Percentiles rank a stretch among this genome's conserved stretches.
Evolutionary conservation across 805 yeast species (phyloP).

Genomic region (Cyberlindnera euphorbiiphila): DNA sequence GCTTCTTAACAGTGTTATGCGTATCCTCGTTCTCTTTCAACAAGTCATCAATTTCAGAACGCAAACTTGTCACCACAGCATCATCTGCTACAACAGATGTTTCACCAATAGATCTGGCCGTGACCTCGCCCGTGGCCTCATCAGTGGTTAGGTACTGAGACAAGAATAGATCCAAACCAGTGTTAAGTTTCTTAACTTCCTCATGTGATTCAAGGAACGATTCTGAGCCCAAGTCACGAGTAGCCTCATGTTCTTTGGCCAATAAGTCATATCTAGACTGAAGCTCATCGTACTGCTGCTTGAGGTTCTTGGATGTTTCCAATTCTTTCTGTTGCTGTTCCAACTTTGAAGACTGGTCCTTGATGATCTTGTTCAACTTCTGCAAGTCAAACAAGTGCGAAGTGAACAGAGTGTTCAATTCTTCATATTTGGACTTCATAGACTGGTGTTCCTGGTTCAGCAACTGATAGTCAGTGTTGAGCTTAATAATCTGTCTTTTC

Average conservation of each 20-base stretch:
- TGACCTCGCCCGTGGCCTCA: slow-evolving; percentile 19
- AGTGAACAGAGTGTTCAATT: slow-evolving; percentile 50
- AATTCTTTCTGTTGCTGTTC: slow-evolving; percentile 38
- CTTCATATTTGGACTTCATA: slow-evolving; percentile 38
- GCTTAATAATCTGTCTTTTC: slow-evolving; percentile 41
- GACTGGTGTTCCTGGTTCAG: slow-evolving; percentile 43
- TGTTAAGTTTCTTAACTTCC: slow-evolving; percentile 26
- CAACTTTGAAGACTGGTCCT: slow-evolving; percentile 47
- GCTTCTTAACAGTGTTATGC: slow-evolving; percentile 30
- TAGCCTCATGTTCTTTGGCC: slow-evolving; percentile 39
- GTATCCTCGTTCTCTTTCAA: slow-evolving; percentile 43
- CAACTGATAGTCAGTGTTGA: slow-evolving; percentile 41
- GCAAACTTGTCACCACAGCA: slow-evolving; percentile 35
- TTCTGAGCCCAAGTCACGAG: slow-evolving; percentile 35
- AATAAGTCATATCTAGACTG: slow-evolving; percentile 43
- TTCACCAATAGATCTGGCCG: slow-evolving; percentile 8
- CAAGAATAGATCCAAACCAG: slow-evolving; percentile 28
- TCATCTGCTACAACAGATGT: slow-evolving; percentile 1
- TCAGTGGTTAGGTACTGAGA: slow-evolving; percentile 24
- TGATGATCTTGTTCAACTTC: slow-evolving; percentile 50
- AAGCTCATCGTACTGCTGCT: slow-evolving; percentile 45
- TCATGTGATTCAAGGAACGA: slow-evolving; percentile 29
- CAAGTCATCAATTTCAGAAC: slow-evolving; percentile 54
- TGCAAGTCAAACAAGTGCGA: slow-evolving; percentile 50
- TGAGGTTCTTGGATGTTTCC: slow-evolving; percentile 40